phyloP scores from a whole-genome alignment of 768 basidiomycete genomes.

The Suillus weaverae region DNA sequence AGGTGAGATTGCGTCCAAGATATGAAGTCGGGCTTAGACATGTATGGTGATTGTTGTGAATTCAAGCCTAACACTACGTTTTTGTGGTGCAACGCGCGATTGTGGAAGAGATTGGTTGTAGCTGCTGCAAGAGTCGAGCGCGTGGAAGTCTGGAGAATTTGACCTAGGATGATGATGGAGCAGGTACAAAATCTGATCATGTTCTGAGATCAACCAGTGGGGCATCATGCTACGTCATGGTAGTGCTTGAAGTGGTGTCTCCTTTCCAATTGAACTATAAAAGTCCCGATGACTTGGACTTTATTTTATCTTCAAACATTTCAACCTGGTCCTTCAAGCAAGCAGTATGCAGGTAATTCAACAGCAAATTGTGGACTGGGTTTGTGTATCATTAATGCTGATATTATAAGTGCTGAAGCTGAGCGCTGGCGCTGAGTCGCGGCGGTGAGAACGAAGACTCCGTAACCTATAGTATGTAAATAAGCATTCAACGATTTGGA shows the following conservation, averaged over 20 bases:
- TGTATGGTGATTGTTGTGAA: constrained; percentile 1
- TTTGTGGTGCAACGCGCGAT: constrained; percentile 1
- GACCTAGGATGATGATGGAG: background rate
- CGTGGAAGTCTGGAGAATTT: constrained; percentile 4
- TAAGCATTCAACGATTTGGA: background rate
- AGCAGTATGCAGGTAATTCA: background rate
- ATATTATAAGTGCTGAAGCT: background rate
- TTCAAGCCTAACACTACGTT: background rate
- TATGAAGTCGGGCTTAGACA: constrained; percentile 7
- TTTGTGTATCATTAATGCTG: background rate
- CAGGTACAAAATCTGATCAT: background rate
- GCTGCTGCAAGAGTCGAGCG: background rate
- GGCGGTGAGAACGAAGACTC: too few relatives aligned
- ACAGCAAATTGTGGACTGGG: background rate
- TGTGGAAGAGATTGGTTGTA: constrained; percentile 1
- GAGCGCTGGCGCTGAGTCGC: too few relatives aligned
- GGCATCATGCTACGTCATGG: background rate
- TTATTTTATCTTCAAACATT: too few relatives aligned
- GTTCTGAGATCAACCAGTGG: background rate
- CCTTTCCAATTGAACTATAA: background rate
- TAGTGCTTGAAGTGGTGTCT: background rate
- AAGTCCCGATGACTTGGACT: background rate
- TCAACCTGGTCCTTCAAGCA: too few relatives aligned
- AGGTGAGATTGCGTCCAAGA: constrained; percentile 34
- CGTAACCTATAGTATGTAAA: too few relatives aligned